phyloP scores from a whole-genome alignment of 169 alveolate species.

The Cryptosporidium viatorum region DNA sequence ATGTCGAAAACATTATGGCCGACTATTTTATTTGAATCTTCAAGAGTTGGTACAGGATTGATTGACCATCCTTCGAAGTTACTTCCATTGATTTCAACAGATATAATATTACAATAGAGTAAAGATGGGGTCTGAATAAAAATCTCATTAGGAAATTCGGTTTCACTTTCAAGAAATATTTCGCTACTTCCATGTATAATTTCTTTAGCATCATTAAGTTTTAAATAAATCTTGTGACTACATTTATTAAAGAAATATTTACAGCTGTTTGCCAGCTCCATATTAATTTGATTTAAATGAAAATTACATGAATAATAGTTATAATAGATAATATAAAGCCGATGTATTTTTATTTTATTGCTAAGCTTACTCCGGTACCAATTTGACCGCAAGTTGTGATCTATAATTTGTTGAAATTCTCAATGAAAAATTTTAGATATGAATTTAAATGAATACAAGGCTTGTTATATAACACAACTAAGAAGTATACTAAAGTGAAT shows the following conservation, averaged over 20 bases:
- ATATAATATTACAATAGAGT: conserved; percentile 20
- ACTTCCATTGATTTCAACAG: conserved; percentile 26
- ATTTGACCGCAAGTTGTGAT: conserved; percentile 38
- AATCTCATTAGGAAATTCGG: conserved; percentile 24
- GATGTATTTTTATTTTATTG: background rate
- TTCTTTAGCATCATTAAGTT: background rate
- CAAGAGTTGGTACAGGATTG: conserved; percentile 37
- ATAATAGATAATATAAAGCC: background rate
- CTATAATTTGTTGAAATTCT: background rate
- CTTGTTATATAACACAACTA: background rate
- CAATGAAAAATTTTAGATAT: background rate
- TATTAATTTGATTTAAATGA: background rate
- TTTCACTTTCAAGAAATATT: conserved; percentile 16
- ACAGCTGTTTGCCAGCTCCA: background rate
- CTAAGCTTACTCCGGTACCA: background rate
- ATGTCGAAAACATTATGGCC: conserved; percentile 43
- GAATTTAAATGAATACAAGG: background rate
- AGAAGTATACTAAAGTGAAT: background rate
- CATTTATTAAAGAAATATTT: conserved; percentile 8
- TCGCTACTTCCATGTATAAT: conserved; percentile 22
- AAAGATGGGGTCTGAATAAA: conserved; percentile 58
- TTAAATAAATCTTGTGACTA: conserved; percentile 4
- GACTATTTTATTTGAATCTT: conserved; percentile 46
- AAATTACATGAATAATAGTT: background rate
- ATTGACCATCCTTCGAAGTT: conserved; percentile 37